Base-by-base conservation (phyloP, 2,329 filamentous ascomycete species). In the Fusarium sp. region DNA sequence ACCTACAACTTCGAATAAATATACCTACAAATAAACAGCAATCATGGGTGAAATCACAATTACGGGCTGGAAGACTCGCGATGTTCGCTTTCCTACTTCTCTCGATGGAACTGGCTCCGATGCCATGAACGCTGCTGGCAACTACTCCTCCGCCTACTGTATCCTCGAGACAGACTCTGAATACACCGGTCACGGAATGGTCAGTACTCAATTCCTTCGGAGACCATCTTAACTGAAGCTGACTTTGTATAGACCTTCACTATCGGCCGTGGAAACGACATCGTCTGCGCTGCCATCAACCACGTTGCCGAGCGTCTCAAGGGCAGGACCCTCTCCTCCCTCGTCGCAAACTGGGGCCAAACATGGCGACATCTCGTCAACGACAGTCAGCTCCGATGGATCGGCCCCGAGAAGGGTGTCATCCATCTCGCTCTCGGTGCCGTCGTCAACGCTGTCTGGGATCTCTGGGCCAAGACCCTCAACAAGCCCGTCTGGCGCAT, bases 41-140 rank as follows among this genome's bases (percentile, higher is more conserved):
- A 72, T 39, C 47, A 77, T 77, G 75, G 48, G 76, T 65, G 89
- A 91, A 77, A 87, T 94, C 78, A 93, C 90, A 66, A 93, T 94
- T 80, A 94, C 91, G 62, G 89, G 91, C 72, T 94, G 90, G 86
- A 86, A 85, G 75, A 93, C 91, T 67, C 88, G 91, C 80, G 92
- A 94, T 85, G 91, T 94, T 81, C 90, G 92, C 77, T 94, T 94
- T 81, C 92, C 92, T 82, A 98, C 95, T n/a, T 98, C 95, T 45
- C 90, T 98, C 70, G 94, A 97, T 84, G 96, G 96, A 86, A 97
- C 94, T n/a, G 95, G 95, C 79, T 97, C 94, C 14, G 95, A 98
- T 89, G 95, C 94, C 79, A 98, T 98, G 95, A 98, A 98, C 81
- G 93, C 94, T 7, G 94, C 95, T 6, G 93, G 94, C 70, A 94